Percentiles rank a stretch among this genome's conserved stretches.
phyloP scores from a whole-genome alignment of 768 basidiomycete species.

The Phylloporus sp. region DNA sequence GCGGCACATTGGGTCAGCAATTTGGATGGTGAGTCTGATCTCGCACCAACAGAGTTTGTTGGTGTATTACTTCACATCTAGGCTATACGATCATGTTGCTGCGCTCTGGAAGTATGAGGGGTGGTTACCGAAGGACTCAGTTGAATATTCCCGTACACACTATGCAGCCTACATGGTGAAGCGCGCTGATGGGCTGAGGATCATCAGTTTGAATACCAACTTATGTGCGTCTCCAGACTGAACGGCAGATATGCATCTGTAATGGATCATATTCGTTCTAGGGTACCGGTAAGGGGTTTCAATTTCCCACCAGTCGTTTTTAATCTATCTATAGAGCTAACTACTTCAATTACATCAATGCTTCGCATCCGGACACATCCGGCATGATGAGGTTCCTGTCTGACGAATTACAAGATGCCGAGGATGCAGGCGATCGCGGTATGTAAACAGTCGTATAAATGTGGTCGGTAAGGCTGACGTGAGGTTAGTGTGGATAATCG shows the following conservation, averaged over 20 bases:
- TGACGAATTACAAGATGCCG: slow-evolving; percentile 73
- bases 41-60: neutral
- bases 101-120: slow-evolving; percentile 65
- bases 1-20: slow-evolving; percentile 51
- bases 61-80: slow-evolving; percentile 19
- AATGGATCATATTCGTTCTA: slow-evolving; percentile 8
- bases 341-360: slow-evolving; percentile 75
- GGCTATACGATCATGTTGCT: slow-evolving; percentile 78
- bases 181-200: slow-evolving; percentile 59
- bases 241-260: neutral
- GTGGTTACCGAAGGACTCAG: slow-evolving; percentile 61
- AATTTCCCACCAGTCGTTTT: slow-evolving; percentile 2
- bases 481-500: slow-evolving; percentile 45
- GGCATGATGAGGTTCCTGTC: slow-evolving; percentile 78
- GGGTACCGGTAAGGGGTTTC: slow-evolving; percentile 30
- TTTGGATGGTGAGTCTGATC: slow-evolving; percentile 53
- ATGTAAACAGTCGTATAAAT: slow-evolving; percentile 8
- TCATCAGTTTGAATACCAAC: slow-evolving; percentile 76
- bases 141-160: slow-evolving; percentile 57
- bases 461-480: slow-evolving; percentile 6
- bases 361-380: slow-evolving; percentile 62
- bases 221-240: slow-evolving; percentile 49
- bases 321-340: slow-evolving; percentile 45
- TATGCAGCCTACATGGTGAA: slow-evolving; percentile 72
- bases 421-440: slow-evolving; percentile 73